Evolutionary conservation across 2,329 filamentous ascomycete genomes (phyloP), one percentile per base, ranked within the genome.

Genomic region (Exophiala bonariae): DNA sequence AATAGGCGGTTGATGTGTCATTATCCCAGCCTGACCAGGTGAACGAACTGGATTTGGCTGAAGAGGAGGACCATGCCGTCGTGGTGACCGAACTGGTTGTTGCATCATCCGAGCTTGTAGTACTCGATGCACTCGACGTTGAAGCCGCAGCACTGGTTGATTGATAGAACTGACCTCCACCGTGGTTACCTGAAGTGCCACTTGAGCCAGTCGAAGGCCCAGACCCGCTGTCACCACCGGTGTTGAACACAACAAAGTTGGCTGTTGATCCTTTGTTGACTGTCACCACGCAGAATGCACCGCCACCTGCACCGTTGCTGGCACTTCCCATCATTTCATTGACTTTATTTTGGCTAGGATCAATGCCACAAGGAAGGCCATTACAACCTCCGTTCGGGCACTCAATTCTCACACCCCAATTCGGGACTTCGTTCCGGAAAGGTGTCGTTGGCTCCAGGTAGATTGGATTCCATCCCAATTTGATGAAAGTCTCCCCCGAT

Each of bases 381-480:
- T 82, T 83, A 72, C 87, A 92, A 47, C 76, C 70, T 18, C 75
- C 77, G 23, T 77, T 76, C 5, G 78, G 76, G 63, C 87, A 92
- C 61, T 83, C 80, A 56, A 92, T 82, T 64, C 81, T 81, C 44
- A 90, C 65, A 54, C 86, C 86, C 56, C 80, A 91, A 4, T 71
- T 75, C 5, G 87, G 86, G 54, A 78, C 76, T 16, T 71, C 76
- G 55, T 75, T 70, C 37, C 74, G 74, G 61, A 88, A 73, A 41
- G 54, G 79, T 68, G 59, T 75, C 60, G 68, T 56, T 11, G 66
- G 58, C 58, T 83, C 74, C 26, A 77, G 75, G 67, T 81, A 91
- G 52, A 88, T 85, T 18, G 87, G 87, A 66, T 91, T 91, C 77
- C 83, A 86, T 44, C 82, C 86, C 42, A 91, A 73, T 71, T 89